Conservation (phyloP, 352 stramenopile species). For the Phytophthora cactorum region DNA sequence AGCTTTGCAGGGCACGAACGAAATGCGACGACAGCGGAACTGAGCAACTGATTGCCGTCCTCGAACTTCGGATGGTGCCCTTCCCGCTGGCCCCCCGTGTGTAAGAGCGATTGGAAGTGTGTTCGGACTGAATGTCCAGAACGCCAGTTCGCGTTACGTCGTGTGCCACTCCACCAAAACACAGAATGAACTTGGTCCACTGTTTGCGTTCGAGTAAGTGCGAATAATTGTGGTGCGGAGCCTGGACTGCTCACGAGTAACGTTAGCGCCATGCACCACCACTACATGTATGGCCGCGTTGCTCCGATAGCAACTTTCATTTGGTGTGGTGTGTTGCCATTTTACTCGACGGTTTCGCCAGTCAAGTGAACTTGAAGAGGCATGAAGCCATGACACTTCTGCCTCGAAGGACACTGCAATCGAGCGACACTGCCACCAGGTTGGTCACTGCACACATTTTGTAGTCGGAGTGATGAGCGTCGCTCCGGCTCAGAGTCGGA, state of each 20-base stretch:
- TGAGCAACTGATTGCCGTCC: slow-evolving; percentile 10
- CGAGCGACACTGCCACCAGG: not conserved
- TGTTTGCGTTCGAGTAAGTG: slow-evolving; percentile 16
- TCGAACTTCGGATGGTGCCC: slow-evolving; percentile 5
- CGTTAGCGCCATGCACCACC: too few relatives aligned
- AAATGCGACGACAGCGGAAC: slow-evolving; percentile 8
- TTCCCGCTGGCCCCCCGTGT: slow-evolving; percentile 9
- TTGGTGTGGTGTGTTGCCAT: not conserved
- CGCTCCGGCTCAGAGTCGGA: not conserved
- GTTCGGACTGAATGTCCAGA: slow-evolving; percentile 25
- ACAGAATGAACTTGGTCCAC: slow-evolving; percentile 22
- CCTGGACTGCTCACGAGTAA: slow-evolving; percentile 1
- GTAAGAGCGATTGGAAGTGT: slow-evolving; percentile 11
- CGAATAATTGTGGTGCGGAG: slow-evolving; percentile 13
- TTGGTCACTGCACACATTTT: too few relatives aligned
- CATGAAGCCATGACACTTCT: slow-evolving; percentile 22
- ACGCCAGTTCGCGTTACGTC: slow-evolving; percentile 37
- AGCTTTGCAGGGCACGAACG: not conserved
- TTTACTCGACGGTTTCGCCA: slow-evolving; percentile 16
- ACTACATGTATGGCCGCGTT: too few relatives aligned
- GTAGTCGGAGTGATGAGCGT: too few relatives aligned
- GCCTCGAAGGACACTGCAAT: slow-evolving; percentile 3
- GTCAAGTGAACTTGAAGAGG: slow-evolving; percentile 17
- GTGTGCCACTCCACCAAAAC: slow-evolving; percentile 32
- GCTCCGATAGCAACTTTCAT: not conserved